phyloP scores from a whole-genome alignment of 495 filamentous ascomycete species.

The Podospora tetraspora region DNA sequence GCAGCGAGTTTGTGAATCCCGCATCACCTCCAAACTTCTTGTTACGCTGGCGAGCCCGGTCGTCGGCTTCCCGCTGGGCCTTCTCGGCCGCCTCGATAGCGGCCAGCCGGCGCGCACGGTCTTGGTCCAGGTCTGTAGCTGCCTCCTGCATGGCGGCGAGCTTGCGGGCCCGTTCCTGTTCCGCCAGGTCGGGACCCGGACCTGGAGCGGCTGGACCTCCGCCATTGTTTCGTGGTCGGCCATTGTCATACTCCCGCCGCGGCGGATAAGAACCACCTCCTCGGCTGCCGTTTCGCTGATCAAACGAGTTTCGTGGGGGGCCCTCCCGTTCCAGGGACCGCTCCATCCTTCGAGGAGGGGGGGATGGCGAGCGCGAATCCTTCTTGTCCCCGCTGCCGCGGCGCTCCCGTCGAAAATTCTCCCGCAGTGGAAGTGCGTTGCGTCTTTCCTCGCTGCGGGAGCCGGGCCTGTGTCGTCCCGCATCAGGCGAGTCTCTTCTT shows the following conservation, averaged over 20 bases:
- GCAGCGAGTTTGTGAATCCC: constrained; percentile 54
- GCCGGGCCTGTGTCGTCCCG: constrained; percentile 18
- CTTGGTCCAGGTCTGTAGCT: constrained; percentile 69
- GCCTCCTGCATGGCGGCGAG: constrained; percentile 85
- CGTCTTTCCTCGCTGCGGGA: not conserved
- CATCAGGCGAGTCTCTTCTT: constrained; percentile 30
- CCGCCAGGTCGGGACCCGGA: constrained; percentile 16
- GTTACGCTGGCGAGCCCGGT: constrained; percentile 49
- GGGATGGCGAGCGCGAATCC: constrained; percentile 25
- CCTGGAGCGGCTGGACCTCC: not conserved
- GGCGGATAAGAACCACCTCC: constrained; percentile 23
- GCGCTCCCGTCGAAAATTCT: not conserved
- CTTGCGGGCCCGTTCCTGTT: constrained; percentile 57
- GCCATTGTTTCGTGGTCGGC: constrained; percentile 10
- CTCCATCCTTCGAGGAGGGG: constrained; percentile 20
- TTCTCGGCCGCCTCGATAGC: constrained; percentile 62
- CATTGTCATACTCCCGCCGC: constrained; percentile 26
- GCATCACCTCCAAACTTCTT: constrained; percentile 58
- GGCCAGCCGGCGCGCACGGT: constrained; percentile 65
- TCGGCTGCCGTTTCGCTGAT: constrained; percentile 15
- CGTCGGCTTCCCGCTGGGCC: constrained; percentile 58
- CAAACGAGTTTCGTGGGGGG: not conserved
- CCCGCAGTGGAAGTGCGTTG: not conserved
- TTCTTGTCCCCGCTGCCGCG: constrained; percentile 7
- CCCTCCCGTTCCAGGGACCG: constrained; percentile 16